phyloP scores from a whole-genome alignment of 208 protist genomes.

The Leishmania turanica region DNA sequence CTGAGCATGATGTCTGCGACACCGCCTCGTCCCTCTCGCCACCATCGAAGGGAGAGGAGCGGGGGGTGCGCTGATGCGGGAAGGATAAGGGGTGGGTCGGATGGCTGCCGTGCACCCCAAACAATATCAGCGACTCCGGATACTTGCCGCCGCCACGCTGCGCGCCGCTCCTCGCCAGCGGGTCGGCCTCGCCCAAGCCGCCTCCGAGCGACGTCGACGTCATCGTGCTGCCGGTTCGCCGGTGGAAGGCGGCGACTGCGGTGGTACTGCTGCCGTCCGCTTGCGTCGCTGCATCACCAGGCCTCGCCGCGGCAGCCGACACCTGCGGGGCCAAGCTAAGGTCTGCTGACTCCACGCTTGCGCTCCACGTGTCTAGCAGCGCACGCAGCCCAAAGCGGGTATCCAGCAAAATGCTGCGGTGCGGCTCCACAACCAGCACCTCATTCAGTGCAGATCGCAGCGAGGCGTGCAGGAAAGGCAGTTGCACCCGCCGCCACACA shows the following conservation, averaged over 20 bases:
- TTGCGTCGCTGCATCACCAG: background rate
- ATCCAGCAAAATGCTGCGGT: slow-evolving; percentile 63
- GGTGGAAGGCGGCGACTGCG: slow-evolving; percentile 1
- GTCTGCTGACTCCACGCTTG: slow-evolving; percentile 19
- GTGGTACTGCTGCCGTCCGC: background rate
- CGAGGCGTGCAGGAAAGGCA: slow-evolving; percentile 38
- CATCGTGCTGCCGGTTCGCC: background rate
- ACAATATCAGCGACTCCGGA: slow-evolving; percentile 5
- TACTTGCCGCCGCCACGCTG: slow-evolving; percentile 18
- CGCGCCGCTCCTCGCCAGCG: background rate
- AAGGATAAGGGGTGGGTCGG: slow-evolving; percentile 18
- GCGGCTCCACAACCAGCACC: slow-evolving; percentile 55
- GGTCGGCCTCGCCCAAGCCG: background rate
- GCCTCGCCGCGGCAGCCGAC: background rate
- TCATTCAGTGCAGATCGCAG: slow-evolving; percentile 39
- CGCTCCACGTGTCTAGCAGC: slow-evolving; percentile 61
- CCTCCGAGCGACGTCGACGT: background rate
- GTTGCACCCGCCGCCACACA: slow-evolving; percentile 38
- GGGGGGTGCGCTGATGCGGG: background rate
- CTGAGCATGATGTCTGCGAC: background rate
- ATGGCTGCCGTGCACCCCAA: slow-evolving; percentile 1
- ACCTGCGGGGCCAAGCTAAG: slow-evolving; percentile 23
- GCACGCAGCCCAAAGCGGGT: slow-evolving; percentile 46
- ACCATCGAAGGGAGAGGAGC: background rate
- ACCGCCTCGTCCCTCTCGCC: background rate